Percentiles rank a stretch among this genome's conserved stretches.
Conservation (phyloP, 1,284 basidiomycete species). For the Rhodotorula mucilaginosa region DNA sequence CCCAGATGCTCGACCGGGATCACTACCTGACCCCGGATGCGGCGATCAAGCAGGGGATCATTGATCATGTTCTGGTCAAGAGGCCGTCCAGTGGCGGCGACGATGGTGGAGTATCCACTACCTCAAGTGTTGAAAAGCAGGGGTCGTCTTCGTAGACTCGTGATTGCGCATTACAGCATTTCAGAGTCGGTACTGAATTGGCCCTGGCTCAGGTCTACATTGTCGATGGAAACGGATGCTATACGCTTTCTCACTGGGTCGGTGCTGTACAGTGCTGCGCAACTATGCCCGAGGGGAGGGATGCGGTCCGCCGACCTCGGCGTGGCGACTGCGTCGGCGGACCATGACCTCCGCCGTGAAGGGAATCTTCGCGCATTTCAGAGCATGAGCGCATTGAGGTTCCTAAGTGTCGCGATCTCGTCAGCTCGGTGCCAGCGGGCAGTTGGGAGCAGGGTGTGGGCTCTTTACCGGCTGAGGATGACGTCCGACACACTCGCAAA, state of each 20-base stretch:
- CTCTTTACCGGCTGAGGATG: constrained; percentile 14
- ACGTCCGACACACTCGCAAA: constrained; percentile 56
- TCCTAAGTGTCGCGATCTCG: constrained; percentile 3
- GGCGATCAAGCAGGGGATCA: constrained; percentile 82
- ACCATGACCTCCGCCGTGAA: not conserved
- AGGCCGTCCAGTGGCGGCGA: constrained; percentile 31
- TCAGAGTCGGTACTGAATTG: no score
- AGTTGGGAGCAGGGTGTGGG: not conserved
- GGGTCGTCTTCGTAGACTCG: not conserved
- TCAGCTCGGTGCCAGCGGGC: not conserved
- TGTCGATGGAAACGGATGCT: no score
- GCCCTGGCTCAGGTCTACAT: no score
- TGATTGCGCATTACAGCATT: no score
- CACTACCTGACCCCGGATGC: constrained; percentile 91
- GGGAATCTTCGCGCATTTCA: not conserved
- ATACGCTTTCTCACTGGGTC: no score
- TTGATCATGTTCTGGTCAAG: constrained; percentile 77
- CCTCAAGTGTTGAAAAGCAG: not conserved
- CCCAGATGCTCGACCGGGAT: constrained; percentile 68
- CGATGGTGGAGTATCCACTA: not conserved
- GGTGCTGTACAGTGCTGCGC: no score
- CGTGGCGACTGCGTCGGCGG: no score
- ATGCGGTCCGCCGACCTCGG: no score
- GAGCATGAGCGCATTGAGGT: constrained; percentile 25
- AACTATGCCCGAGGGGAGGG: no score